A percentile compares a stretch with the other conserved stretches of the same genome.
Evolutionary conservation across 2,329 filamentous ascomycete species (phyloP).

Genomic region (Helotiales sp.): DNA sequence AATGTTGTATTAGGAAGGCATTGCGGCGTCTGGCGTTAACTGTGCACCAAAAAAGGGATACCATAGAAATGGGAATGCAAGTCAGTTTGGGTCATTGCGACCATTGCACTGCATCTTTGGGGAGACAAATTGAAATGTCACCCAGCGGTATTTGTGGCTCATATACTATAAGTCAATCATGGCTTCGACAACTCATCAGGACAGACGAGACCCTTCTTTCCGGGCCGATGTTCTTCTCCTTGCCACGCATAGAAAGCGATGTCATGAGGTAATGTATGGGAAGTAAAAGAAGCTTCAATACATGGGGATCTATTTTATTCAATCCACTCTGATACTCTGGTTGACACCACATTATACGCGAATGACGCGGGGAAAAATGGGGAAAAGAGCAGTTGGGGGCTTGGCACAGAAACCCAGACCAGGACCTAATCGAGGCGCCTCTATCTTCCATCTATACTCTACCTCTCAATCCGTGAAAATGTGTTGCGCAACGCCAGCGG

Average conservation of each 20-base stretch:
- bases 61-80: conserved; percentile 33
- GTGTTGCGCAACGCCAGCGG: conserved; percentile 30
- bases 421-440: conserved; percentile 26
- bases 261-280: too few species aligned
- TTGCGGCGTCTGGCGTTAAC: conserved; percentile 39
- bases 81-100: background rate
- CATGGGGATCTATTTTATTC: background rate
- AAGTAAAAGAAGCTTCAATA: too few species aligned
- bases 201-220: background rate
- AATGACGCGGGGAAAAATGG: conserved; percentile 16
- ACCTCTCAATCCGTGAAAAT: conserved; percentile 27
- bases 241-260: too few species aligned
- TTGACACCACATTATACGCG: conserved; percentile 7
- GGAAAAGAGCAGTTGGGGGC: conserved; percentile 4
- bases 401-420: conserved; percentile 17
- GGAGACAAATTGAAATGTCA: background rate
- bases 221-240: background rate
- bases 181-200: background rate
- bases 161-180: background rate
- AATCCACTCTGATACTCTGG: background rate
- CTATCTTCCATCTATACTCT: conserved; percentile 15
- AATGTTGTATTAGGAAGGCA: conserved; percentile 9
- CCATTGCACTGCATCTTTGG: background rate
- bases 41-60: conserved; percentile 38
- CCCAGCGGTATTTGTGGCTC: background rate